Evolutionary conservation across 345 rosid species (phyloP), one percentile per base, ranked within the genome.

Genomic region (Luvunga scandens): DNA sequence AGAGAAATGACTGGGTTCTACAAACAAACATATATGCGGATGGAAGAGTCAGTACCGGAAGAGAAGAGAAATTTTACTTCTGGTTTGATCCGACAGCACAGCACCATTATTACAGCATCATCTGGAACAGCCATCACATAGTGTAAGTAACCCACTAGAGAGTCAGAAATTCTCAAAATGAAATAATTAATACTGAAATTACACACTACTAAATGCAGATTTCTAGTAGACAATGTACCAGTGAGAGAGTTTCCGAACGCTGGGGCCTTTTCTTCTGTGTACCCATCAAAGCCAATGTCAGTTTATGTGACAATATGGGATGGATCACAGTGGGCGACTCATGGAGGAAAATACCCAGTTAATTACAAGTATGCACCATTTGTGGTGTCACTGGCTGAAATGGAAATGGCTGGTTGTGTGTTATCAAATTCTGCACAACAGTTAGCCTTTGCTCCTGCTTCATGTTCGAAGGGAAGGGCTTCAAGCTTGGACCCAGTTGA

Each of bases 281-380:
- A 91, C 36, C 99, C 99, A 33, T 88, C 91, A 63, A 95, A 92
- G 83, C 93, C 97, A 22, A 93, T 95, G 98, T 90, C 92, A 1
- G 36, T 93, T 3, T 90, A 91, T 27, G 82, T 89, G 24, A 92
- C 98, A 14, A 89, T 95, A 76, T 95, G 99, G 99, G 99, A 95
- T 65, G 99, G 93, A 9, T 95, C 99, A 27, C 85, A 91, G 5
- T 95, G 99, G 99, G 99, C 99, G 64, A 95, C 99, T 6, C 87
- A 92, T 61, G 99, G 98, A 63, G 99, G 99, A 64, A 95, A 93
- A 80, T 92, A 93, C 82, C 94, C 96, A 0, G 98, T 95, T 21
- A 90, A 93, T 83, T 92, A 95, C 79, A 87, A 85, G 75, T 86
- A 93, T 65, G 91, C 87, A 7, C 99, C 99, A 7, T 95, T 92